Percentiles rank a stretch among this genome's conserved stretches.
Conservation (phyloP, 202 grass and related monocot species). For the Brachypodium distachyon region DNA sequence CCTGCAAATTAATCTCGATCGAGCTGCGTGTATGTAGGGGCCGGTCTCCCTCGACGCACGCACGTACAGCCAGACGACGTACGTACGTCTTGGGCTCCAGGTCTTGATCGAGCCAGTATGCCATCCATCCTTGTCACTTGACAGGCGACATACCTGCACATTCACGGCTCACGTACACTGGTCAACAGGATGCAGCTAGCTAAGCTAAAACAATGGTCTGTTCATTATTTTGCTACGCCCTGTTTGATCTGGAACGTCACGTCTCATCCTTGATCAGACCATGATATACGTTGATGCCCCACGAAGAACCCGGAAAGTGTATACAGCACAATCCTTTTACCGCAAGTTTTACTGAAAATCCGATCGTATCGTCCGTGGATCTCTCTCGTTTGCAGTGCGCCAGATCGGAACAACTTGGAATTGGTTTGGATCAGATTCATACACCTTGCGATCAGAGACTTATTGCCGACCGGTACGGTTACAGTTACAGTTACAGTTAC, state of each 20-base stretch:
- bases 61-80: too few relatives aligned
- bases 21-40: neutral
- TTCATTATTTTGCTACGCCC: neutral
- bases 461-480: too few relatives aligned
- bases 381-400: conserved; percentile 8
- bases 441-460: too few relatives aligned
- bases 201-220: neutral
- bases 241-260: neutral
- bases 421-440: neutral
- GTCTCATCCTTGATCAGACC: neutral
- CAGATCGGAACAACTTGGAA: neutral
- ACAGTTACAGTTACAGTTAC: too few relatives aligned
- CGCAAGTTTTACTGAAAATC: too few relatives aligned
- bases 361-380: conserved; percentile 24
- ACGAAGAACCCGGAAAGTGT: neutral
- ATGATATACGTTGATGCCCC: neutral
- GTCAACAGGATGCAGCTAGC: neutral
- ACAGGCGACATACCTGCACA: neutral
- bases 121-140: conserved; percentile 9
- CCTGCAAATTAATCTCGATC: neutral
- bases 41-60: too few relatives aligned
- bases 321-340: too few relatives aligned
- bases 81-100: too few relatives aligned
- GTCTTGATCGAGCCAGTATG: too few relatives aligned
- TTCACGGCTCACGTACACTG: neutral